A percentile compares a stretch with the other conserved stretches of the same genome.
phyloP scores from a whole-genome alignment of 352 stramenopile genomes.

The Phytophthora gonapodyides region DNA sequence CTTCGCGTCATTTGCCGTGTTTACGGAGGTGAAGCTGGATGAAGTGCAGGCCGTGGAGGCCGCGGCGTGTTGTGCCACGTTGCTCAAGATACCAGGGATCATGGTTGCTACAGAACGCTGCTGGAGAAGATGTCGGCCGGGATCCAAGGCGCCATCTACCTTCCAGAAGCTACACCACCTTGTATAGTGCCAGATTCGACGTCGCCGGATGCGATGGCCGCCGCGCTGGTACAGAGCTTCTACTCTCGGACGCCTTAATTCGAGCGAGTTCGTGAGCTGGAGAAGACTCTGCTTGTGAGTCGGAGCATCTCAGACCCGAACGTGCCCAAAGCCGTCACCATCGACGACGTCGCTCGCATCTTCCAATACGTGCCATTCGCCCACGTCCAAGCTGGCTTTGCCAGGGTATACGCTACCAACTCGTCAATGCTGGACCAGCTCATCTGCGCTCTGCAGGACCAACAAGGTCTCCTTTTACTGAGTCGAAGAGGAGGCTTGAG shows the following conservation, averaged over 20 bases:
- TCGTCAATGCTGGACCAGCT: conserved; percentile 32
- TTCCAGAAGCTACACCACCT: conserved; percentile 22
- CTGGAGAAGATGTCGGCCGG: conserved; percentile 69
- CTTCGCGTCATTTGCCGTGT: conserved; percentile 79
- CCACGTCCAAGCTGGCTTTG: conserved; percentile 36
- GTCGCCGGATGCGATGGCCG: conserved; percentile 43
- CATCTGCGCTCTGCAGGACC: conserved; percentile 23
- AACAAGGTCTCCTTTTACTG: conserved; percentile 26
- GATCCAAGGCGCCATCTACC: conserved; percentile 65
- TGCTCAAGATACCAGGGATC: conserved; percentile 82
- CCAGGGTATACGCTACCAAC: conserved; percentile 23
- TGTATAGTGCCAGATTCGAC: conserved; percentile 1
- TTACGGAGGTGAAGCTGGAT: conserved; percentile 80
- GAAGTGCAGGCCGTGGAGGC: conserved; percentile 77
- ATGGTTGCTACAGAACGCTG: conserved; percentile 64
- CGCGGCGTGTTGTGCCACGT: conserved; percentile 73
- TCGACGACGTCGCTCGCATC: conserved; percentile 51
- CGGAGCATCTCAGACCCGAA: conserved; percentile 48
- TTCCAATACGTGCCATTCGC: conserved; percentile 50
- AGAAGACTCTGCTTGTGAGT: conserved; percentile 45
- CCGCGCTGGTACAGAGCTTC: conserved; percentile 55
- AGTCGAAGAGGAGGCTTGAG: conserved; percentile 3
- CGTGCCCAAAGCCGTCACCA: conserved; percentile 43
- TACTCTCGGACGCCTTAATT: conserved; percentile 77
- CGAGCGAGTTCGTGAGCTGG: conserved; percentile 56